phyloP scores from a whole-genome alignment of 1,284 basidiomycete species.

The Puccinia hordei region DNA sequence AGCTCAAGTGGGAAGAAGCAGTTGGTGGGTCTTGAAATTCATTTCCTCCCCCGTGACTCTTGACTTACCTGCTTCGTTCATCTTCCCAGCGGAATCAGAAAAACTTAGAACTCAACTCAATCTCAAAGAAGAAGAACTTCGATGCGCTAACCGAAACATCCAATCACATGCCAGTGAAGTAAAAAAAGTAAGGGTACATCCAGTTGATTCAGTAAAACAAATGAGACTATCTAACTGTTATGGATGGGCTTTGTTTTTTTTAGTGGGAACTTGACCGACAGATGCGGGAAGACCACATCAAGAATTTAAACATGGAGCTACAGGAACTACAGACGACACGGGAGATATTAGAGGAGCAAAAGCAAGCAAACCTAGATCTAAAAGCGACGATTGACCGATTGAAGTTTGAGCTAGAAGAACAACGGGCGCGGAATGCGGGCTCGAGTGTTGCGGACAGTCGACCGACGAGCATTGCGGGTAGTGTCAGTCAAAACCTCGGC shows the following conservation, averaged over 20 bases:
- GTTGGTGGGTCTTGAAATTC: slow-evolving; percentile 7
- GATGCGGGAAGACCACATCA: slow-evolving; percentile 27
- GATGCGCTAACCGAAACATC: slow-evolving; percentile 8
- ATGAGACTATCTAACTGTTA: neutral
- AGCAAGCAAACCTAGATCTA: slow-evolving; percentile 41
- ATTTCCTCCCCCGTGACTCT: neutral
- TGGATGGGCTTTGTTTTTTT: neutral
- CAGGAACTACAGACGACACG: slow-evolving; percentile 23
- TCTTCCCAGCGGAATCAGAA: slow-evolving; percentile 43
- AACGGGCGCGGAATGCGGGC: neutral
- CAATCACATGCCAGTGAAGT: slow-evolving; percentile 23
- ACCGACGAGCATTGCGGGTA: slow-evolving; percentile 31
- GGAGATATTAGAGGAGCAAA: slow-evolving; percentile 41
- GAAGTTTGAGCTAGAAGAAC: slow-evolving; percentile 46
- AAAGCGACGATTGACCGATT: slow-evolving; percentile 41
- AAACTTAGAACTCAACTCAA: slow-evolving; percentile 30
- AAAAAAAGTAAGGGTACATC: slow-evolving; percentile 16
- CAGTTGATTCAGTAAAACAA: neutral
- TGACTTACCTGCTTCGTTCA: neutral
- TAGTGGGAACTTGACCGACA: slow-evolving; percentile 32
- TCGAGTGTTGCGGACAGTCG: slow-evolving; percentile 19
- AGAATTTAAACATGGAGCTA: slow-evolving; percentile 23
- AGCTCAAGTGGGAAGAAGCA: slow-evolving; percentile 35
- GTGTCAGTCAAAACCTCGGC: slow-evolving; percentile 29
- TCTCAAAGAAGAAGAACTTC: slow-evolving; percentile 44